These are phyloP conservation scores for Nemania sp. DNA, from an alignment of 2,329 filamentous ascomycete species.

Conservation along the genomic window DNA sequence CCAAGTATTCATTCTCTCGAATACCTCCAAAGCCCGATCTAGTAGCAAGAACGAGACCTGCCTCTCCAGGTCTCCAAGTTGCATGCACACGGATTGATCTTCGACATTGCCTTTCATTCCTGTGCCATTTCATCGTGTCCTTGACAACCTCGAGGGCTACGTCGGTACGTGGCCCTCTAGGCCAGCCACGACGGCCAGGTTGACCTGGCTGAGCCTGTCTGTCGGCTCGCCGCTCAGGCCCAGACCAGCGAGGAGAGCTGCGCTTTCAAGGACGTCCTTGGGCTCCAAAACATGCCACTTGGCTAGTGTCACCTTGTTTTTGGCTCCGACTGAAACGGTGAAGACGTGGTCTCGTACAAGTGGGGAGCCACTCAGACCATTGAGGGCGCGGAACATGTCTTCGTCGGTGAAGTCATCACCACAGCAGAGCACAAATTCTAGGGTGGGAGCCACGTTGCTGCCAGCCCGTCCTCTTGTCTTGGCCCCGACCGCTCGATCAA, in stretches of 20 bases:
- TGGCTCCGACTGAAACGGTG: constrained; percentile 88
- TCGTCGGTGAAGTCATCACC: constrained; percentile 98
- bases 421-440: constrained; percentile 87
- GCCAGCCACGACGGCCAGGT: constrained; percentile 58
- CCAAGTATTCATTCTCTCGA: no score
- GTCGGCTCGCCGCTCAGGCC: constrained; percentile 44
- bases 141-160: not conserved
- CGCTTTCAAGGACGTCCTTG: constrained; percentile 77
- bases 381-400: constrained; percentile 89
- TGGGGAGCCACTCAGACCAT: constrained; percentile 57
- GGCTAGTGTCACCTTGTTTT: constrained; percentile 88
- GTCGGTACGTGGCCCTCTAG: constrained; percentile 58
- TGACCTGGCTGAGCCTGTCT: constrained; percentile 55
- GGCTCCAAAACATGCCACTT: constrained; percentile 90
- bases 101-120: not conserved
- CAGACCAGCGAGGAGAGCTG: constrained; percentile 59
- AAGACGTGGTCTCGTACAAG: constrained; percentile 73
- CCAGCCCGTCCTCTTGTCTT: constrained; percentile 40
- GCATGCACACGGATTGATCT: not conserved
- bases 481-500: constrained; percentile 34
- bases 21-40: no score
- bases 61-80: constrained; percentile 11
- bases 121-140: not conserved
- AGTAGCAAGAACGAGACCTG: not conserved
- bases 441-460: constrained; percentile 54